These are phyloP conservation scores for Myriosclerotinia curreyana DNA, from an alignment of 2,329 filamentous ascomycete genomes.

Conservation along the genomic window DNA sequence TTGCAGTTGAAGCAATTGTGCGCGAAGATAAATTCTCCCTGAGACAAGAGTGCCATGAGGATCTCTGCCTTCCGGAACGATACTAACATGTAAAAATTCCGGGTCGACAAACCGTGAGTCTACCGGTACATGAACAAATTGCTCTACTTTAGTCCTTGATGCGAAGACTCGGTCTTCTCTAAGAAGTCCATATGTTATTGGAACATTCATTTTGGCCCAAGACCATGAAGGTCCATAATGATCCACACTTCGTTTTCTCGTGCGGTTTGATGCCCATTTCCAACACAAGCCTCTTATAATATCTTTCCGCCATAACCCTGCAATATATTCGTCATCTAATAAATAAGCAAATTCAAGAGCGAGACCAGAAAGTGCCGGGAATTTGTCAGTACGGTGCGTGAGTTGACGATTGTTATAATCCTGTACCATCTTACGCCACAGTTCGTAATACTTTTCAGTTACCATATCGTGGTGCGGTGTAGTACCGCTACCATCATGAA, in stretches of 20 bases:
- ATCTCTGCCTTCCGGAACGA: conserved; percentile 10
- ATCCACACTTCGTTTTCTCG: not conserved
- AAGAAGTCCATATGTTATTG: conserved; percentile 15
- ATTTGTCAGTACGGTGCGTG: conserved; percentile 18
- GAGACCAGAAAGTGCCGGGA: conserved; percentile 23
- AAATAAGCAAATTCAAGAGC: conserved; percentile 16
- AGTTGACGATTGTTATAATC: conserved; percentile 23
- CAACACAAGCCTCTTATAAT: conserved; percentile 22
- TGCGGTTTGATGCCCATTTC: conserved; percentile 14
- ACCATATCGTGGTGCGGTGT: conserved; percentile 1
- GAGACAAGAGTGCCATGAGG: conserved; percentile 11
- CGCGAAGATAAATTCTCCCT: conserved; percentile 11
- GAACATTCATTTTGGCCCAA: conserved; percentile 19
- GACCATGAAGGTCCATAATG: conserved; percentile 21
- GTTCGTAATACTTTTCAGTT: conserved; percentile 8
- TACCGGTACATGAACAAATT: not conserved
- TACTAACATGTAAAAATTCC: conserved; percentile 9
- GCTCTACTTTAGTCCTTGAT: not conserved
- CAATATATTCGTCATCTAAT: conserved; percentile 21
- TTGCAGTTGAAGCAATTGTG: conserved; percentile 1
- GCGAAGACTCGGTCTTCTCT: conserved; percentile 10
- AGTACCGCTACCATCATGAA: not conserved
- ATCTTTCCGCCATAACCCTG: conserved; percentile 21
- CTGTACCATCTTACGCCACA: conserved; percentile 22
- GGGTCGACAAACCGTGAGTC: conserved; percentile 8